Conservation (phyloP, 495 filamentous ascomycete genomes). For the Penicillium pulvis region DNA sequence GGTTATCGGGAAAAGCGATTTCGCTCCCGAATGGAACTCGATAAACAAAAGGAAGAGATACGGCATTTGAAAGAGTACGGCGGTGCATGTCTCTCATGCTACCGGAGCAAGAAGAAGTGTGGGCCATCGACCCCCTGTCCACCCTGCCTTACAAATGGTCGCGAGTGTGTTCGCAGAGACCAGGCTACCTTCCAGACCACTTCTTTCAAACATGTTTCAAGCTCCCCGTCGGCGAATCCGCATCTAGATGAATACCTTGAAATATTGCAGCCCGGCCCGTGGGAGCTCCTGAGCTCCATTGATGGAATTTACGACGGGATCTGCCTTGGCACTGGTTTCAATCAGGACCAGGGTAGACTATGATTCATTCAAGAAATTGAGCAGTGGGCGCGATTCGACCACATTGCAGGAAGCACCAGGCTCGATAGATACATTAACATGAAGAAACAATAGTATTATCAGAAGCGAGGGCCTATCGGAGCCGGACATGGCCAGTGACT, state of each 20-base stretch:
- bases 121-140: constrained; percentile 20
- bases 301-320: neutral
- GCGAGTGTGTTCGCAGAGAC: constrained; percentile 24
- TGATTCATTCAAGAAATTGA: neutral
- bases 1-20: constrained; percentile 16
- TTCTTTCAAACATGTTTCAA: neutral
- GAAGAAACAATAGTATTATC: neutral
- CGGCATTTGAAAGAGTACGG: constrained; percentile 23
- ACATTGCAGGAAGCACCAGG: neutral
- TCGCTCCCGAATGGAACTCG: constrained; percentile 14
- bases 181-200: neutral
- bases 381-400: neutral
- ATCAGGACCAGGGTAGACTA: neutral
- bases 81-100: constrained; percentile 32
- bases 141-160: constrained; percentile 13
- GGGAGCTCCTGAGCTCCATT: neutral
- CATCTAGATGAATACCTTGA: neutral
- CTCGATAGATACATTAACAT: neutral
- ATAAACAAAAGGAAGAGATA: constrained; percentile 18
- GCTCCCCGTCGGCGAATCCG: neutral
- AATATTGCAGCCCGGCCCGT: neutral
- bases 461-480: neutral
- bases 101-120: constrained; percentile 33
- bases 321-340: neutral
- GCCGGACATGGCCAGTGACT: neutral